Evolutionary conservation across 805 yeast species (phyloP), one percentile per base, ranked within the genome.

Genomic region (Sungouiozyma ichnusensis): DNA sequence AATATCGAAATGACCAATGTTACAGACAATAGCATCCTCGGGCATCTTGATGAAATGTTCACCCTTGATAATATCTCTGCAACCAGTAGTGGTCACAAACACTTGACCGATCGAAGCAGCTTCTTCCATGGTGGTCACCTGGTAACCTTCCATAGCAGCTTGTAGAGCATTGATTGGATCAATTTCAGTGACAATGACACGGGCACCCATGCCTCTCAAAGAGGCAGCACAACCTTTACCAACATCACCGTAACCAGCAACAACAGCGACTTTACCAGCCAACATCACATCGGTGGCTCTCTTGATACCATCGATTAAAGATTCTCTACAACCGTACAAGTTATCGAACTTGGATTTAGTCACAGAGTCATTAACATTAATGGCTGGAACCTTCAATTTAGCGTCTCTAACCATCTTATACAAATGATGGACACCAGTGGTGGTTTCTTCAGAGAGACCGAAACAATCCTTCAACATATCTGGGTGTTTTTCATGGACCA

Each of bases 191-290:
- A 90, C 87, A 54, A 92, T 77, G 59, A 90, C 98, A 71, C 96
- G 85, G 55, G 98, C 96, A 76, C 98, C 98, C 97, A 90, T 88
- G 66, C 94, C 88, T 73, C 85, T 82, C 63, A 92, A 79, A 54
- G 98, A 95, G 85, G 87, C 83, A 68, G 96, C 97, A 79, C 98
- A 90, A 70, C 98, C 98, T 76, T 90, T 90, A 76, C 98, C 98
- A 65, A 90, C 98, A 67, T 90, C 98, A 79, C 98, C 98, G 76
- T 81, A 90, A 73, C 98, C 98, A 49, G 96, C 97, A 60, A 90
- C 97, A 60, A 90, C 94, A 49, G 97, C 95, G 64, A 85, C 92
- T 77, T 90, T 90, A 75, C 98, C 98, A 56, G 97, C 97, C 64
- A 90, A 82, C 97, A 90, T 92, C 60, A 90, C 97, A 65, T 90